Base-by-base conservation (phyloP, 805 yeast species). In the Starmerella davenportii region DNA sequence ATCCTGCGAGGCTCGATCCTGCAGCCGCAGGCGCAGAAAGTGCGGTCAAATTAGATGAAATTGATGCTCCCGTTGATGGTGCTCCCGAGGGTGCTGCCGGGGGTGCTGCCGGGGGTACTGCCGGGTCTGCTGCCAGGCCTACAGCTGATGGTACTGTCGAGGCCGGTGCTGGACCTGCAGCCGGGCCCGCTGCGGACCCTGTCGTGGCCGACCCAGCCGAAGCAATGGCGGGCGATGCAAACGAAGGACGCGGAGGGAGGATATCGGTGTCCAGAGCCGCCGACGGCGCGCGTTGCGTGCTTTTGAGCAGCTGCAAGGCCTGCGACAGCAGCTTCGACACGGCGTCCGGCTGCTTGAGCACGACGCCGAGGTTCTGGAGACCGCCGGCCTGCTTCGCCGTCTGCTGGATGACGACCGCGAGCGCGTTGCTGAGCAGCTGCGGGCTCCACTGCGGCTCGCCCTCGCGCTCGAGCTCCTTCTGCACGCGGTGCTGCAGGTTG, bases 351-450 rank as follows among this genome's bases (percentile, higher is more conserved):
- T 43, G 49, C 19, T 46, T 45, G 16, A 51, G 39, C 15, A 49
- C 42, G 17, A 39, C 23, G 8, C 43, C 47, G 5, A 51, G 38
- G 30, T 37, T 46, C 31, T 47, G 46, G 15, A 51, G 36, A 3
- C 59, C 60, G 15, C 55, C 56, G n/a, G 51, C 50, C 49, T 74
- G 75, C 50, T 84, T 80, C 0, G 93, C 93, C 5, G 85, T 85
- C 48, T 76, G 85, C 9, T 92, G 87, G 45, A 85, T 82, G 0
- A 94, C 87, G 63, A 85, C 79, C 2, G 95, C 94, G 48, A 85
- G 65, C 1, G 95, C 94, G 50, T 79, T 84, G 7, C 95, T 85
- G 49, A 85, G 64, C 39, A 84, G 73, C 42, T 74, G 79, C 0
- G 94, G 79, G 37, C 87, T 81, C 5, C 82, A 73, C 20, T 78